Conservation (phyloP, 1,284 basidiomycete genomes). For the Pseudozyma sp. region DNA sequence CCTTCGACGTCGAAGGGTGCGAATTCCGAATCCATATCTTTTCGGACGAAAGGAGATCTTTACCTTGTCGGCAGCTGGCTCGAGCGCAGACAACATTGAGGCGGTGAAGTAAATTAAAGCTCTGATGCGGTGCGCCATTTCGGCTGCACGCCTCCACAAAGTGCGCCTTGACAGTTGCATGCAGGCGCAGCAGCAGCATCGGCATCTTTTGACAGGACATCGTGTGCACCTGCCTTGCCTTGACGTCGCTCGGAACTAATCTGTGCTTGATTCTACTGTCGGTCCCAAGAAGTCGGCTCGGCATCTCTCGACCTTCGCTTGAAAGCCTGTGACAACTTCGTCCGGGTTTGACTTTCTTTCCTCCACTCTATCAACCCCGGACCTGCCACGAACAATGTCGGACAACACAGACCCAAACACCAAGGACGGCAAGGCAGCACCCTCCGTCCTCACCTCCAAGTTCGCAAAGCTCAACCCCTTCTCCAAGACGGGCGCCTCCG, state of each 20-base stretch:
- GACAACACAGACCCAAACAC: slow-evolving; percentile 33
- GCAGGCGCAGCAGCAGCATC: too few relatives aligned
- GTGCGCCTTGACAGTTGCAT: not conserved
- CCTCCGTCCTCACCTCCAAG: slow-evolving; percentile 48
- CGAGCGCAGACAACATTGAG: not conserved
- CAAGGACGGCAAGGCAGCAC: slow-evolving; percentile 38
- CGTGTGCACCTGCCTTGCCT: not conserved
- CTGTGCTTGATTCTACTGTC: not conserved
- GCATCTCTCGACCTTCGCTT: too few relatives aligned
- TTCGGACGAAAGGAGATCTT: not conserved
- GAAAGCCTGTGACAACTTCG: too few relatives aligned
- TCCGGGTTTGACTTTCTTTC: not conserved
- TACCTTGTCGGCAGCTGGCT: not conserved
- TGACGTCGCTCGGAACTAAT: not conserved
- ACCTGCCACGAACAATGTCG: slow-evolving; percentile 18
- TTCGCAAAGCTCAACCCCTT: slow-evolving; percentile 60
- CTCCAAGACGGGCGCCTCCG: slow-evolving; percentile 32
- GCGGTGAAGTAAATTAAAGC: not conserved
- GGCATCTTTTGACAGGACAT: too few relatives aligned
- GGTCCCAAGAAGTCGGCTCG: not conserved
- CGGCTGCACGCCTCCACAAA: slow-evolving; percentile 7
- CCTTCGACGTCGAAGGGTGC: not conserved
- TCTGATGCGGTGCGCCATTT: not conserved
- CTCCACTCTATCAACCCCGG: not conserved
- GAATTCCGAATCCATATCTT: not conserved